Evolutionary conservation across 2,329 filamentous ascomycete genomes (phyloP).

Genomic region (Tolypocladium inflatum): DNA sequence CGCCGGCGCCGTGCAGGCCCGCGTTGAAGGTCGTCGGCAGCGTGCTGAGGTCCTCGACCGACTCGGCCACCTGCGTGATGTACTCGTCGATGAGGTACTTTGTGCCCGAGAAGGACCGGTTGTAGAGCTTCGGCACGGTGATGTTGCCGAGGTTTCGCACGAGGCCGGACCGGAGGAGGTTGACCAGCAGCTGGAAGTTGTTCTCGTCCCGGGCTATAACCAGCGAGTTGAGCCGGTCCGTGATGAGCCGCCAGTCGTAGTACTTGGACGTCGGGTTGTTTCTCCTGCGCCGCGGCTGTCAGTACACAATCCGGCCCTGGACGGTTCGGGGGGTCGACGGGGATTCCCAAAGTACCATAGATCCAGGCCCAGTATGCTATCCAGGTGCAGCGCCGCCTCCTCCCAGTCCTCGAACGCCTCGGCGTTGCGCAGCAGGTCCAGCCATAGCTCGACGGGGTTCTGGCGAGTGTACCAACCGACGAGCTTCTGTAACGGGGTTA

Average conservation of each 20-base stretch:
- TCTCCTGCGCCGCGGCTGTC: slow-evolving; percentile 45
- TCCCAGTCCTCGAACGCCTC: slow-evolving; percentile 79
- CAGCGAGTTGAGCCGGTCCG: slow-evolving; percentile 63
- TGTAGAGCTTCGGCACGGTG: slow-evolving; percentile 70
- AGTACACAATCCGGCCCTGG: background rate
- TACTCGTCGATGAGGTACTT: slow-evolving; percentile 90
- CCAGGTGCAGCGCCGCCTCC: slow-evolving; percentile 71
- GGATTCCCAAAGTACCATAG: slow-evolving; percentile 49
- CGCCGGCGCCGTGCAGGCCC: slow-evolving; percentile 21
- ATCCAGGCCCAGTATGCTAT: slow-evolving; percentile 71
- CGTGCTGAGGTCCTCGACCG: slow-evolving; percentile 64
- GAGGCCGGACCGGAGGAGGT: slow-evolving; percentile 68
- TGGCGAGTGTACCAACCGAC: slow-evolving; percentile 57
- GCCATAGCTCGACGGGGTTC: slow-evolving; percentile 55
- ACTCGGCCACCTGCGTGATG: slow-evolving; percentile 71
- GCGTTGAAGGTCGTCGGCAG: slow-evolving; percentile 47
- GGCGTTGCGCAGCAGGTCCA: slow-evolving; percentile 56
- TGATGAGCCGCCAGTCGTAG: slow-evolving; percentile 82
- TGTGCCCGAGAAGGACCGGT: slow-evolving; percentile 76
- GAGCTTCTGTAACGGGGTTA: slow-evolving; percentile 47
- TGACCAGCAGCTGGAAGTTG: slow-evolving; percentile 66
- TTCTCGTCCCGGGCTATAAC: slow-evolving; percentile 58
- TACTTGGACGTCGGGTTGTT: slow-evolving; percentile 70
- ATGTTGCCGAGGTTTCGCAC: slow-evolving; percentile 90
- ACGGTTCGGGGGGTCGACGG: background rate